Evolutionary conservation across 192 early-diverging fungal species (phyloP).

Genomic region (Linnemannia hyalina): DNA sequence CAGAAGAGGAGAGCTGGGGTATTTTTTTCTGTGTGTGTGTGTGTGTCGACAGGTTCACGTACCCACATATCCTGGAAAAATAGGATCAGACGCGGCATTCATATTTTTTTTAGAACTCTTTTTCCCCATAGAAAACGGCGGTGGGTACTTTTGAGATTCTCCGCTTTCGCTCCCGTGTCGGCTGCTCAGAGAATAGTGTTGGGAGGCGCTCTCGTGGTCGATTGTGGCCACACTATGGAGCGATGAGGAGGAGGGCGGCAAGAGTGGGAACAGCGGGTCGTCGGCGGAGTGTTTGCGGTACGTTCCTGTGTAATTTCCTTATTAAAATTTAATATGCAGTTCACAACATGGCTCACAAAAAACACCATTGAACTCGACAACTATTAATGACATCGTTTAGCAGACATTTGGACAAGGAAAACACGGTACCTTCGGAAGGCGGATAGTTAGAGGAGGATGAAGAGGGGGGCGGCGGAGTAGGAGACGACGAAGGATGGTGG

Average conservation of each 20-base stretch:
- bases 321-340: too few relatives aligned
- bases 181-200: constrained; percentile 11
- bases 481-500: constrained; percentile 3
- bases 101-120: constrained; percentile 38
- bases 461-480: background rate
- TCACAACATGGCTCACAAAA: too few relatives aligned
- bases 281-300: constrained; percentile 47
- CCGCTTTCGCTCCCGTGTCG: constrained; percentile 36
- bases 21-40: background rate
- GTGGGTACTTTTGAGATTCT: constrained; percentile 16
- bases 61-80: constrained; percentile 33
- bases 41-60: background rate
- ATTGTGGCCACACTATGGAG: constrained; percentile 21
- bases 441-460: constrained; percentile 12
- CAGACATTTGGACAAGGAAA: too few relatives aligned
- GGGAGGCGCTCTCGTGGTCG: constrained; percentile 17
- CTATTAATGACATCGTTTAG: too few relatives aligned
- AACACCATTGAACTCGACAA: too few relatives aligned
- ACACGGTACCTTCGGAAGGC: constrained; percentile 5
- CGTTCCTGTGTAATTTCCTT: background rate
- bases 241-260: constrained; percentile 17
- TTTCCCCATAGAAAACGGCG: constrained; percentile 32
- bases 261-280: constrained; percentile 10
- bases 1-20: background rate
- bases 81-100: constrained; percentile 5